Base-by-base conservation (phyloP, 345 rosid genomes). In the Barbarea vulgaris region DNA sequence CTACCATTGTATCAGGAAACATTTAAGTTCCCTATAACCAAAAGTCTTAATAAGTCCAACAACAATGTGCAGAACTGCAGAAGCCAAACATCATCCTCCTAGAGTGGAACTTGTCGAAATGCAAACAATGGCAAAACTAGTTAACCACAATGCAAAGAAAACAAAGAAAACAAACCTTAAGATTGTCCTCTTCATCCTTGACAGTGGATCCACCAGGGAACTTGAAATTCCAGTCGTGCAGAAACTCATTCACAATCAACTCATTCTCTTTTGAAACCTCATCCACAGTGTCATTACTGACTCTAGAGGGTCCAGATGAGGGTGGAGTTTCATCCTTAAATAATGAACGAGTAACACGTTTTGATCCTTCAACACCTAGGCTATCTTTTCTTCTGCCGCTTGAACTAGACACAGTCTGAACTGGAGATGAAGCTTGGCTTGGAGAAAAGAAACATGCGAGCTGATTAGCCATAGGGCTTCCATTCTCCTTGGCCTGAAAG, bases 241-340 rank as follows among this genome's bases (percentile, higher is more conserved):
- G 76, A 52, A 87, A 77, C 72, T 86, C 91, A 82, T 92, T 90
- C 59, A 95, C 84, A 73, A 94, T 79, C 78, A 85, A 76, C 88
- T 94, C 98, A 81, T 94, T 94, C 84, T 88, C 91, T 55, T 39
- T 81, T 53, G 76, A 81, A 61, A 51, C 78, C 64, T 55, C 83
- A 66, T 79, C 78, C 15, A 44, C 42, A 42, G 65, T 37, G 68
- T 66, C 75, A 74, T 66, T 70, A 17, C 74, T 33, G 52, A 83
- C 81, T 76, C 80, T 64, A 52, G 81, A 73, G 64, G 54, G 73
- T 59, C 83, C 80, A 53, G 81, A 66, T 46, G 52, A 25, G 17
- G 81, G 48, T 57, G 81, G 56, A 41, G 64, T 41, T 39, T 81
- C 86, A 70, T 91, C 94, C 77, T 72, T 85, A 53, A 93, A 93